Conservation (phyloP, 352 stramenopile genomes). For the Phytopythium oedochilum region DNA sequence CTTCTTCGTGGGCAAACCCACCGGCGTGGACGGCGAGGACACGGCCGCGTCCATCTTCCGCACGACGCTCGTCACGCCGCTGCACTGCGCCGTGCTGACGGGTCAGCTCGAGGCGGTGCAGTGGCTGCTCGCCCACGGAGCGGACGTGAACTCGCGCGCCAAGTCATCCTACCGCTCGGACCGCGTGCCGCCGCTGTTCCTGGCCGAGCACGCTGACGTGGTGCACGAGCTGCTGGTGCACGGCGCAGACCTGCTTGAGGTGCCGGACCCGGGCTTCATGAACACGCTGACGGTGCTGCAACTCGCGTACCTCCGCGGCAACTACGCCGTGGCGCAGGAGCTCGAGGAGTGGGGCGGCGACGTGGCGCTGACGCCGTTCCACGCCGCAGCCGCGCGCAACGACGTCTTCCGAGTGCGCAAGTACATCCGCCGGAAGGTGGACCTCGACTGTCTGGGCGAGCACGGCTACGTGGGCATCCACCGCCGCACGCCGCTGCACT, state of each 20-base stretch:
- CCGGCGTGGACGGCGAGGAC: constrained; percentile 39
- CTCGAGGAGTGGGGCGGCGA: constrained; percentile 79
- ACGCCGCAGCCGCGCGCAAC: constrained; percentile 56
- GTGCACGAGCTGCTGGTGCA: constrained; percentile 58
- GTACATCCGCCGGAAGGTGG: constrained; percentile 50
- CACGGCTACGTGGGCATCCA: constrained; percentile 80
- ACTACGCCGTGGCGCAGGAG: constrained; percentile 70
- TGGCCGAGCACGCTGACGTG: constrained; percentile 62
- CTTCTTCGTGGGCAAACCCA: constrained; percentile 56
- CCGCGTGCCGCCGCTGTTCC: constrained; percentile 69
- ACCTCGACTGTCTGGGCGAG: constrained; percentile 71
- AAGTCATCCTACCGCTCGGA: constrained; percentile 68
- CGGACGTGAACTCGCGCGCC: constrained; percentile 39
- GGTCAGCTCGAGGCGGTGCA: constrained; percentile 61
- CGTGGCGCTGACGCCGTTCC: constrained; percentile 75
- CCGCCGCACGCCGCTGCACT: constrained; percentile 72
- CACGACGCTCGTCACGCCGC: constrained; percentile 73
- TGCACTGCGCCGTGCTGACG: constrained; percentile 75
- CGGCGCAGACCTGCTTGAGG: constrained; percentile 55
- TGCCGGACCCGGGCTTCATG: constrained; percentile 74
- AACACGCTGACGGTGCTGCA: constrained; percentile 80
- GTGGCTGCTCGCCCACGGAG: constrained; percentile 65
- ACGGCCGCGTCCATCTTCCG: constrained; percentile 74
- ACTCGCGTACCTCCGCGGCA: constrained; percentile 69
- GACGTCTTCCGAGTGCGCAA: constrained; percentile 52